Evolutionary conservation across 1,139 yeast species (phyloP), one percentile per base, ranked within the genome.

Genomic region (Kodamaea anthophila): DNA sequence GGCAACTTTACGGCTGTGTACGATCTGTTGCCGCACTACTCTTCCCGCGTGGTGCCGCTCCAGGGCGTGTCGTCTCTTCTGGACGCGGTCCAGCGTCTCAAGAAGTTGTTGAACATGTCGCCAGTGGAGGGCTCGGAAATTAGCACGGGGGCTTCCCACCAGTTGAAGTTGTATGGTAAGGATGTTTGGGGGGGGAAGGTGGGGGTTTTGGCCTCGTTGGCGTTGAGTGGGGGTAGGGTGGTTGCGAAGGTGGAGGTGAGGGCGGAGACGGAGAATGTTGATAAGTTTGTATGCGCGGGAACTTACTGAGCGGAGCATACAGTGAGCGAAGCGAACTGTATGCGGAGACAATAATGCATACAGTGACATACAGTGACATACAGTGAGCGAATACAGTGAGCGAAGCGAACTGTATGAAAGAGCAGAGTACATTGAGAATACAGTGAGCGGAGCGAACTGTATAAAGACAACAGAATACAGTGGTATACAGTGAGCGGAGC

Each of bases 151-250:
- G 67, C 78, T 20, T 64, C 70, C 31, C 97, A 88, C 52, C 66
- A 74, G 9, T 65, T 91, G 58, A 87, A 87, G 60, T 62, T 87
- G 44, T 82, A 72, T 49, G 98, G 97, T 51, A 82, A 80, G 59
- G 77, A 85, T 42, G 71, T 83, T 18, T 69, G 71, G 58, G 91
- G 87, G 32, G 71, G 71, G 18, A 81, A 79, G 57, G 76, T 86
- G 38, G 91, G 80, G 15, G 76, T 77, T 6, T 53, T 69, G 40
- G 69, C 84, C 26, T 77, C 85, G 52, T 71, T 91, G 60, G 94
- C 91, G 10, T 65, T 71, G 43, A 70, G 80, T 32, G 70, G 85
- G 9, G 76, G 78, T 33, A 73, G 72, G 42, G 77, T 85, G 34
- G 85, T 88, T 42, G 77, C 91, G 51, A 87, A 85, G 62, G 70